These are phyloP conservation scores for Alternaria rosae DNA, from an alignment of 2,329 filamentous ascomycete genomes.

Conservation along the genomic window DNA sequence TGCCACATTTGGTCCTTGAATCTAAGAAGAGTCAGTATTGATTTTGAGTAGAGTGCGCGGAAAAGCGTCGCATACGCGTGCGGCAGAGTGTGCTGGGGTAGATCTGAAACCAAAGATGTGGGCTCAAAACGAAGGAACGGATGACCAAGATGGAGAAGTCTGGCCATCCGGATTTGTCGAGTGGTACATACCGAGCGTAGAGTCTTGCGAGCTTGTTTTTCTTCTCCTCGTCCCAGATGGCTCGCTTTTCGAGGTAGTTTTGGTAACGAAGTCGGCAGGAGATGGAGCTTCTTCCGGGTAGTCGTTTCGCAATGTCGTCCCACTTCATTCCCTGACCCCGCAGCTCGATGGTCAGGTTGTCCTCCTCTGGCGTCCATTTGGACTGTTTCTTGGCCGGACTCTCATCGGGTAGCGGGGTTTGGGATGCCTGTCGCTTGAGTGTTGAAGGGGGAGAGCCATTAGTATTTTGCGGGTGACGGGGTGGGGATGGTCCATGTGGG, in stretches of 20 bases:
- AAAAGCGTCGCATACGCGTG: conserved; percentile 14
- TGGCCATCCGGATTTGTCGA: conserved; percentile 15
- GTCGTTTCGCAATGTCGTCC: conserved; percentile 93
- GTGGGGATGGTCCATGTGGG: conserved; percentile 47
- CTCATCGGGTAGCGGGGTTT: conserved; percentile 47
- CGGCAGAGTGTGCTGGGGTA: not conserved
- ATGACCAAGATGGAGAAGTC: conserved; percentile 5
- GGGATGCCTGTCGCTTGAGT: conserved; percentile 48
- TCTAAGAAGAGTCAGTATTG: conserved; percentile 59
- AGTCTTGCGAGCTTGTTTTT: conserved; percentile 95
- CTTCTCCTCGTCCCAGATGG: conserved; percentile 96
- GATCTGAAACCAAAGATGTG: conserved; percentile 14
- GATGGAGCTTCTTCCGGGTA: conserved; percentile 90
- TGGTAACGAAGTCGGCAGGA: conserved; percentile 95
- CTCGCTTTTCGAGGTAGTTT: conserved; percentile 92
- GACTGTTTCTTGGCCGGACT: conserved; percentile 68
- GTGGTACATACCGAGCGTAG: conserved; percentile 79
- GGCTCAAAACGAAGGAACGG: conserved; percentile 1
- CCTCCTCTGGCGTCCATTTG: conserved; percentile 95
- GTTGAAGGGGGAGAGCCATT: conserved; percentile 46
- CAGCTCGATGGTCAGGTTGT: conserved; percentile 91
- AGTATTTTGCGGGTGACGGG: conserved; percentile 34
- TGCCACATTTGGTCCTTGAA: conserved; percentile 99
- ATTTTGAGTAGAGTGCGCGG: conserved; percentile 1
- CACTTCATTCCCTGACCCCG: conserved; percentile 94